Evolutionary conservation across 2,329 filamentous ascomycete genomes (phyloP), one percentile per base, ranked within the genome.

Genomic region (Ceratocystis smalleyi): DNA sequence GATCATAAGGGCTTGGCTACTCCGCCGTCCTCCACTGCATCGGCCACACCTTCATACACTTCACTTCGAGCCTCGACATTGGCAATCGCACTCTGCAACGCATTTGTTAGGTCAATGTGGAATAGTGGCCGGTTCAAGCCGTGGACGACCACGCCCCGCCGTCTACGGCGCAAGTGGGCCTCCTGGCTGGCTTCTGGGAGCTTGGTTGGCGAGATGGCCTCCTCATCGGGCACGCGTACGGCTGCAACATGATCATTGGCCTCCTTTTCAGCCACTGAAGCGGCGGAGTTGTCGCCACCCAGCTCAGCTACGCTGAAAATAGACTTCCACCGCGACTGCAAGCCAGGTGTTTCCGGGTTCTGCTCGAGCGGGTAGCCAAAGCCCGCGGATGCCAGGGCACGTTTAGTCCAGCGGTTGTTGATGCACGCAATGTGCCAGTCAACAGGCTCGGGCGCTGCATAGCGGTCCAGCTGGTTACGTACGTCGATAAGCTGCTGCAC

Each of bases 341-440:
- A 74, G 1, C 76, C 79, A 66, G 77, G 79, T 64, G 74, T 76
- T 15, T 67, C 68, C 19, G 71, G 69, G 4, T 67, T 66, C 5
- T 73, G 73, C 15, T 77, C 78, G 0, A 84, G 83, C 1, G 90
- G 91, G 72, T 87, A 91, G 1, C 92, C 92, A 71, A 97, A 97
- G 12, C 92, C 92, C 27, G 88, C 92, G 1, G 88, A 84, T 3
- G 86, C 87, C 54, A 97, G 84, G 3, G 89, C 91, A 40, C 91
- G 87, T 77, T 96, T 96, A 27, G 91, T 92, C 92, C 92, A 96
- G 65, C 89, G 83, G 77, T 94, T 96, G 76, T 86, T 91, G 76
- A 97, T 88, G 74, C 85, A 87, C n/a, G 91, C 89, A 68, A 97
- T 86, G 74, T 97, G 94, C 91, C 92, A 97, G 73, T 96, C 90